Evolutionary conservation across 1,284 basidiomycete genomes (phyloP), one percentile per base, ranked within the genome.

Genomic region (Uromyces viciae-fabae): DNA sequence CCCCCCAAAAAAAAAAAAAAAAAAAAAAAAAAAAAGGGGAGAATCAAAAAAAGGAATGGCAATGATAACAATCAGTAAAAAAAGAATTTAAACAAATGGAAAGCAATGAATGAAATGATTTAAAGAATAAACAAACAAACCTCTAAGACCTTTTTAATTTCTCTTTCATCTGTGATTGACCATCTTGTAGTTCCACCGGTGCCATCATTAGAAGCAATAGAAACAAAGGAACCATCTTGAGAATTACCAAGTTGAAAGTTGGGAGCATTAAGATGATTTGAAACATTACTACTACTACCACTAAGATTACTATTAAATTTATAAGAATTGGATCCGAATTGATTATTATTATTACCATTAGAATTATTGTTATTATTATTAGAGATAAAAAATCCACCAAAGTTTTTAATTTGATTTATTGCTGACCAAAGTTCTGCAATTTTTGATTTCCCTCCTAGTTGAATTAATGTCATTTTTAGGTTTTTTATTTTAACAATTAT

Each of bases 131-230:
- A 15, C 9, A 60, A 31, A 60, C 75, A 31, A 36, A 78, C 76
- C 28, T 78, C 66, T 46, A 78, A 60, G 38, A 78, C 66, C 40
- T 78, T 78, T 43, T 69, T 71, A n/a, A 78, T 78, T 43, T 78
- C 64, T 60, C 46, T 69, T n/a, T 78, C 64, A 31, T 78, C 76
- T 42, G n/a, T 71, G 22, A 78, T 28, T 15, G 76, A 56, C 76
- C 76, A 78, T 71, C 58, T 77, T 1, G 60, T 62, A 25, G 38
- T 25, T 8, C 73, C 73, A n/a, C n/a, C n/a, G n/a, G n/a, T n/a
- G n/a, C n/a, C n/a, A n/a, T n/a, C n/a, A n/a, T n/a, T n/a, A n/a
- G n/a, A n/a, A n/a, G n/a, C n/a, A n/a, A n/a, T n/a, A n/a, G n/a
- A n/a, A 60, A 75, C 36, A 25, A 75, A 75, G 3, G 33, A 62